Evolutionary conservation across 805 yeast genomes (phyloP).

Genomic region (Wickerhamomyces silvicola): DNA sequence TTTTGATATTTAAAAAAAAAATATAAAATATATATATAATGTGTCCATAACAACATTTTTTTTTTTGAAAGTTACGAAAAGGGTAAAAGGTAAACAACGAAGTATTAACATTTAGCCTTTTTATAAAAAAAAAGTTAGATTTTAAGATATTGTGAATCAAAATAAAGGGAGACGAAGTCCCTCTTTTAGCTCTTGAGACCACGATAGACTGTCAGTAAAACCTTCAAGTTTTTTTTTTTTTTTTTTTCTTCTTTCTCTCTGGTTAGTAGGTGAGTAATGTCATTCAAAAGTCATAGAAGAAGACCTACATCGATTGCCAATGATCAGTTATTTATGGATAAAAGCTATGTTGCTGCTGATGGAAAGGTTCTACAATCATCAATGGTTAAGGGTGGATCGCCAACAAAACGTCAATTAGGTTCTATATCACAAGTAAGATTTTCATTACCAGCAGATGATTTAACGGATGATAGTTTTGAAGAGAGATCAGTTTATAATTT

Average conservation of each 20-base stretch:
- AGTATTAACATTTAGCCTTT: background rate
- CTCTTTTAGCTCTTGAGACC: no score
- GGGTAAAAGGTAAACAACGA: slow-evolving; percentile 10
- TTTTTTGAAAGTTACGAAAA: slow-evolving; percentile 5
- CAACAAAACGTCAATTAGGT: slow-evolving; percentile 20
- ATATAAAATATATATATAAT: no score
- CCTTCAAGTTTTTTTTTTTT: no score
- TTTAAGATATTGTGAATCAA: no score
- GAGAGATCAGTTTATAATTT: slow-evolving; percentile 9
- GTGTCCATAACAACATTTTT: no score
- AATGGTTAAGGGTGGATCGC: slow-evolving; percentile 23
- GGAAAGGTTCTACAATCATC: slow-evolving; percentile 23
- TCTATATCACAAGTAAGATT: slow-evolving; percentile 24
- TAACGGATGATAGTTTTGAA: slow-evolving; percentile 8
- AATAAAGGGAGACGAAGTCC: no score
- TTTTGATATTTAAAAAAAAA: no score
- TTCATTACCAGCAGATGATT: slow-evolving; percentile 16
- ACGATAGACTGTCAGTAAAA: no score
- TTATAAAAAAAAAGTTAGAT: no score
- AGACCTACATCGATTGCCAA: slow-evolving; percentile 24
- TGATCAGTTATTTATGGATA: slow-evolving; percentile 10
- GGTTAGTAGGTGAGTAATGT: slow-evolving; percentile 6
- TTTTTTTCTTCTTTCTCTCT: background rate
- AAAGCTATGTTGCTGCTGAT: slow-evolving; percentile 19
- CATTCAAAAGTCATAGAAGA: slow-evolving; percentile 17